These are phyloP conservation scores for Fremontodendron californicum DNA, from an alignment of 345 rosid species.

Conservation along the genomic window DNA sequence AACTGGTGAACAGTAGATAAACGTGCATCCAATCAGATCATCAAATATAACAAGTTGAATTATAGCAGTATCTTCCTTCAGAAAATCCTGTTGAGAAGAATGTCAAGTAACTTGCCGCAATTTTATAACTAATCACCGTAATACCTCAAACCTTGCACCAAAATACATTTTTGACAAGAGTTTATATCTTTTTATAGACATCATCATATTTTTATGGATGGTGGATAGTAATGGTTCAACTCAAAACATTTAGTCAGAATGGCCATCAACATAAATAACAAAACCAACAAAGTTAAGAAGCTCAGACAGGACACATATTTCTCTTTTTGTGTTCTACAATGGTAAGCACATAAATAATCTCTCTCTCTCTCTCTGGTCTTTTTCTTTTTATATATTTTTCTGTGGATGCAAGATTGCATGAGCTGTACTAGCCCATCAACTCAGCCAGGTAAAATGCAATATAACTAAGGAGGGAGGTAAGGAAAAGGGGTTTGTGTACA, in stretches of 20 bases:
- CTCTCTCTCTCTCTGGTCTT: neutral
- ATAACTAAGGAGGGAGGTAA: neutral
- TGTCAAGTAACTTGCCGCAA: conserved; percentile 66
- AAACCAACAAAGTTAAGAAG: neutral
- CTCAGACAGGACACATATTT: neutral
- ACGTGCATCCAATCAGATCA: conserved; percentile 60
- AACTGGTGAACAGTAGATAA: conserved; percentile 73
- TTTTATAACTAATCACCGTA: conserved; percentile 50
- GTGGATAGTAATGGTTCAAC: neutral
- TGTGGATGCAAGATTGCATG: neutral
- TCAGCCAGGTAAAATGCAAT: neutral
- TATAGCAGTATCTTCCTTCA: conserved; percentile 87
- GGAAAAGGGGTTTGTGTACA: neutral
- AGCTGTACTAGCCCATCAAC: neutral
- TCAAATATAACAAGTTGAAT: conserved; percentile 64
- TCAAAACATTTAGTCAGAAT: conserved; percentile 1
- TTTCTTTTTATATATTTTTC: neutral
- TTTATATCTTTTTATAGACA: neutral
- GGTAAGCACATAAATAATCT: neutral
- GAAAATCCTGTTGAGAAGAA: conserved; percentile 78
- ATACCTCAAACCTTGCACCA: conserved; percentile 32
- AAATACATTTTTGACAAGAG: conserved; percentile 27
- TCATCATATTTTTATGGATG: neutral
- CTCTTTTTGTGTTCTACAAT: neutral
- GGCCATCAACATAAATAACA: neutral